Evolutionary conservation across 495 filamentous ascomycete genomes (phyloP).

Genomic region (Aspergillus diversus): DNA sequence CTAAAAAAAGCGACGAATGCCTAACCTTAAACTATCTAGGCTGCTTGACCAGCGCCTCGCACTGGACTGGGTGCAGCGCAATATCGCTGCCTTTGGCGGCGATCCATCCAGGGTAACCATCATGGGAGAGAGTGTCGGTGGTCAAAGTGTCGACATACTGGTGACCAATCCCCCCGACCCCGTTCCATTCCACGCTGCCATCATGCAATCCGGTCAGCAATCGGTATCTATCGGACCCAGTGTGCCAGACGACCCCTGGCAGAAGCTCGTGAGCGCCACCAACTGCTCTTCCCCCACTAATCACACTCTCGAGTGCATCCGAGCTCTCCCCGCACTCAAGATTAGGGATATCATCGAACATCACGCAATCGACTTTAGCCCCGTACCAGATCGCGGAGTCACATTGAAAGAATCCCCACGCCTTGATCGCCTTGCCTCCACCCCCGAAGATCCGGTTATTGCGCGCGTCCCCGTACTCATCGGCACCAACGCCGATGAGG

Average conservation of each 20-base stretch:
- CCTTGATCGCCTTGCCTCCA: slow-evolving; percentile 13
- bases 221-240: slow-evolving; percentile 3
- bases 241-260: slow-evolving; percentile 13
- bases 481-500: slow-evolving; percentile 29
- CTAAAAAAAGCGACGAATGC: background rate
- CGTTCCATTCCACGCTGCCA: slow-evolving; percentile 31
- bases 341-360: slow-evolving; percentile 5
- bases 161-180: slow-evolving; percentile 19
- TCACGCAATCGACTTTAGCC: slow-evolving; percentile 1
- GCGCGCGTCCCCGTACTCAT: slow-evolving; percentile 28
- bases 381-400: background rate
- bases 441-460: slow-evolving; percentile 1
- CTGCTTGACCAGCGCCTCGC: slow-evolving; percentile 38
- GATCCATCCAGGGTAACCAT: slow-evolving; percentile 27
- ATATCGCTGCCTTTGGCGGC: slow-evolving; percentile 41
- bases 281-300: slow-evolving; percentile 18
- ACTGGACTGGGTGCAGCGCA: slow-evolving; percentile 39
- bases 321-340: slow-evolving; percentile 5
- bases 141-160: slow-evolving; percentile 23
- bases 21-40: background rate
- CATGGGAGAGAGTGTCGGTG: slow-evolving; percentile 32
- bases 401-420: slow-evolving; percentile 11
- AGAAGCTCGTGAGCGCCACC: slow-evolving; percentile 14
- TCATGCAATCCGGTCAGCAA: slow-evolving; percentile 28
- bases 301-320: slow-evolving; percentile 6